Evolutionary conservation across 2,329 filamentous ascomycete species (phyloP).

Genomic region (Colletotrichum limetticola): DNA sequence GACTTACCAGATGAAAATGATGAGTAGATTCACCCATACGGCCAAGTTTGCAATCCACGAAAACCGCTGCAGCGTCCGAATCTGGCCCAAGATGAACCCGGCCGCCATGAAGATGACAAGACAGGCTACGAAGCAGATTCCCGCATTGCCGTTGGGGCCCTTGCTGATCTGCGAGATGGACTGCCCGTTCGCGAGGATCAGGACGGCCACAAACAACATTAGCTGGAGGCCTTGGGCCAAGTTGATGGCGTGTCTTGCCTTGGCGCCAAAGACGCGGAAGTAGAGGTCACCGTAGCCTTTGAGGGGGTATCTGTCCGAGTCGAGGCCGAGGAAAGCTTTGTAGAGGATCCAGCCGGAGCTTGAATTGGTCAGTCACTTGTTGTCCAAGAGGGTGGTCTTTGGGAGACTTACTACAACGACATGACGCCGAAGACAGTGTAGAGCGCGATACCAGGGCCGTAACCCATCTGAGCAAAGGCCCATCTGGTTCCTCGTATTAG

Average conservation of each 20-base stretch:
- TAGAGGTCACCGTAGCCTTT: constrained; percentile 59
- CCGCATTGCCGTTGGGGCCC: constrained; percentile 40
- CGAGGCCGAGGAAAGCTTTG: constrained; percentile 55
- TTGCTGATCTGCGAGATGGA: constrained; percentile 63
- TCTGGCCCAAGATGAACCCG: constrained; percentile 65
- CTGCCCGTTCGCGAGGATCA: constrained; percentile 65
- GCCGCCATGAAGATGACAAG: constrained; percentile 59
- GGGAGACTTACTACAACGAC: constrained; percentile 19
- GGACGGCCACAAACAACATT: constrained; percentile 61
- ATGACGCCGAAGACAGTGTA: constrained; percentile 56
- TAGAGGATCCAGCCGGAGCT: constrained; percentile 61
- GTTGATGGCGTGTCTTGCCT: constrained; percentile 58
- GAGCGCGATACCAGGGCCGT: constrained; percentile 56
- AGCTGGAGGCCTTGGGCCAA: constrained; percentile 58
- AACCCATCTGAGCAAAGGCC: constrained; percentile 47
- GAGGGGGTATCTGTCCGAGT: constrained; percentile 58
- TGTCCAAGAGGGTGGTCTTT: too few species aligned
- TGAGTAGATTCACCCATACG: constrained; percentile 65
- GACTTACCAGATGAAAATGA: constrained; percentile 59
- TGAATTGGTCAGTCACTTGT: constrained; percentile 29
- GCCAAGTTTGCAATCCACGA: constrained; percentile 66
- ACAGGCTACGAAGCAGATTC: constrained; percentile 64
- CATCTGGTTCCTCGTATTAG: not conserved
- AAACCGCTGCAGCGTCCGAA: constrained; percentile 64
- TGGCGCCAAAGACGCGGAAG: constrained; percentile 58